These are phyloP conservation scores for Ogataea populi-albae DNA, from an alignment of 805 yeast genomes.

Conservation along the genomic window DNA sequence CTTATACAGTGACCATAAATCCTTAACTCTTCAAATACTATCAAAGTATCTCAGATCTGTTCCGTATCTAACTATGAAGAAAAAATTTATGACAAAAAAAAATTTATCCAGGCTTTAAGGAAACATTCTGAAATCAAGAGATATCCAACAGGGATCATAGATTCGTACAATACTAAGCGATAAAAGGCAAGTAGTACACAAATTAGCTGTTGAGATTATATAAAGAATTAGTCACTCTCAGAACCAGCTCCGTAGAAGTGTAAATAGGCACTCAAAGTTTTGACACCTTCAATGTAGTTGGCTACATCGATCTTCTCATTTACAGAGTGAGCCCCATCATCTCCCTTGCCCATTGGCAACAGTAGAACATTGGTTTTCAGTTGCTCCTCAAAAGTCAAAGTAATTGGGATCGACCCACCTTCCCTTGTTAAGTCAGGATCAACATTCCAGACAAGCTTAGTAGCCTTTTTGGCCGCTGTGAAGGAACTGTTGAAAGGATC, in stretches of 20 bases:
- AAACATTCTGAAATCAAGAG: no score
- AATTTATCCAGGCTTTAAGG: no score
- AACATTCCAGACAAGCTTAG: conserved; percentile 89
- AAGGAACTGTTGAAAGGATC: conserved; percentile 91
- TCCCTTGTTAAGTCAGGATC: conserved; percentile 98
- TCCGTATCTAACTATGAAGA: no score
- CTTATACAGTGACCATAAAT: no score
- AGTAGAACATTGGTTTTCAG: conserved; percentile 82
- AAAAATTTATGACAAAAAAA: no score
- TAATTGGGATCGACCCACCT: conserved; percentile 98
- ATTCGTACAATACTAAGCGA: no score
- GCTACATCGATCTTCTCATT: conserved; percentile 89
- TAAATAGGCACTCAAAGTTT: conserved; percentile 88
- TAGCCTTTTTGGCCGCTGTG: conserved; percentile 92
- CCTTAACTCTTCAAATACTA: no score
- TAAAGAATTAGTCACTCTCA: conserved; percentile 13
- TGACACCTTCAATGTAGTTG: conserved; percentile 90
- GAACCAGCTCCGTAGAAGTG: conserved; percentile 62
- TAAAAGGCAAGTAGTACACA: no score
- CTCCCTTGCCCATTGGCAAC: conserved; percentile 98
- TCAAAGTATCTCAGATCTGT: no score
- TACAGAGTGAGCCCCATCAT: conserved; percentile 98
- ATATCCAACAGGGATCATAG: no score
- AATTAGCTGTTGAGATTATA: no score
- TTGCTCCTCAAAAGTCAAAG: conserved; percentile 86